These are phyloP conservation scores for Blastocladiella britannica DNA, from an alignment of 192 early-diverging fungal genomes.

Conservation along the genomic window DNA sequence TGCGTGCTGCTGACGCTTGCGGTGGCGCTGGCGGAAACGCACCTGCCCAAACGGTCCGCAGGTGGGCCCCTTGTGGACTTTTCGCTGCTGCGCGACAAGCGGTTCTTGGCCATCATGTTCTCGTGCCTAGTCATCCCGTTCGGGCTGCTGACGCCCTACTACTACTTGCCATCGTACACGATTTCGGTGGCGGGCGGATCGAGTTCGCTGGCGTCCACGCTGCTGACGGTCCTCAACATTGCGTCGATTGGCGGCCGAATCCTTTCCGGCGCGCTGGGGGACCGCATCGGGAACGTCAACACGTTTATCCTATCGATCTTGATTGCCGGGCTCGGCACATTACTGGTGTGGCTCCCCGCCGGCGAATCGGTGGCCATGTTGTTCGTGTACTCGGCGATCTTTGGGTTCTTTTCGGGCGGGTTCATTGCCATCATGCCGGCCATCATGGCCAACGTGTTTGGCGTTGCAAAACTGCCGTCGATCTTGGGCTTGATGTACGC, in stretches of 20 bases:
- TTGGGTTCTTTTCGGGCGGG: not conserved
- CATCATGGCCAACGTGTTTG: not conserved
- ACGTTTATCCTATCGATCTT: not conserved
- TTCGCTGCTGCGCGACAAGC: not conserved
- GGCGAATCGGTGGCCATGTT: not conserved
- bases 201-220: not conserved
- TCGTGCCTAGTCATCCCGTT: not conserved
- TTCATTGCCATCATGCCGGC: not conserved
- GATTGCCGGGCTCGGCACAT: not conserved
- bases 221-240: not conserved
- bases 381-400: not conserved
- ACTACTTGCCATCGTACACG: not conserved
- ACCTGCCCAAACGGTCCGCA: not conserved
- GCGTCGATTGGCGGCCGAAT: not conserved
- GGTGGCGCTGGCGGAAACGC: not conserved
- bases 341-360: constrained; percentile 1
- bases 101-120: not conserved
- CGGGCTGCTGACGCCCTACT: not conserved
- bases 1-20: constrained; percentile 1
- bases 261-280: not conserved
- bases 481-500: not conserved
- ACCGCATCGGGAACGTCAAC: constrained; percentile 1
- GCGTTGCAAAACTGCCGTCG: not conserved
- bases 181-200: not conserved
- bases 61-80: not conserved